phyloP scores from a whole-genome alignment of 2,329 filamentous ascomycete species.

The Ambrosiella xylebori region DNA sequence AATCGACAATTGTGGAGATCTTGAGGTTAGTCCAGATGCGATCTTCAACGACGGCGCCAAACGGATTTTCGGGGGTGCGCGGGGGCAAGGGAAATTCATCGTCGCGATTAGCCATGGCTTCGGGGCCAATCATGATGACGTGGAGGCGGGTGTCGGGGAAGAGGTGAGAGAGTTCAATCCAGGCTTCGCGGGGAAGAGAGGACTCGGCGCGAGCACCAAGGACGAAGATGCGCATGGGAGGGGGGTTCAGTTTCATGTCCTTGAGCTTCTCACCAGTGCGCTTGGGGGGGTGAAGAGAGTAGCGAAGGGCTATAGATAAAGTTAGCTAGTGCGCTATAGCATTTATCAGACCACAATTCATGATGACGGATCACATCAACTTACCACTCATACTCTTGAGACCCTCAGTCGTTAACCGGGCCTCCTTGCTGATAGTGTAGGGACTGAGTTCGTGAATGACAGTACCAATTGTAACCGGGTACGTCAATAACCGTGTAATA shows the following conservation, averaged over 20 bases:
- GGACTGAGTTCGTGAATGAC: slow-evolving; percentile 88
- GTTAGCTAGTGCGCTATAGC: slow-evolving; percentile 4
- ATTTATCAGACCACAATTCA: not conserved
- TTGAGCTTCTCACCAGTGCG: slow-evolving; percentile 55
- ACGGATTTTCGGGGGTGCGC: slow-evolving; percentile 73
- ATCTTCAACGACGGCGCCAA: slow-evolving; percentile 86
- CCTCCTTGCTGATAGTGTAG: slow-evolving; percentile 60
- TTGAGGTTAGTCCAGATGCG: slow-evolving; percentile 79
- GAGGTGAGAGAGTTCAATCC: slow-evolving; percentile 84
- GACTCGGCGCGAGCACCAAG: slow-evolving; percentile 94
- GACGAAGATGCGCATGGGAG: slow-evolving; percentile 80
- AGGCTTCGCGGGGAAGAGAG: slow-evolving; percentile 80
- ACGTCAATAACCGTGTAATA: slow-evolving; percentile 81
- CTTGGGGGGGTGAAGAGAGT: slow-evolving; percentile 77
- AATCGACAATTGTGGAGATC: slow-evolving; percentile 93
- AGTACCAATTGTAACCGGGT: slow-evolving; percentile 81
- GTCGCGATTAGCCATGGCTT: slow-evolving; percentile 89
- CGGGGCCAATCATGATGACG: slow-evolving; percentile 84
- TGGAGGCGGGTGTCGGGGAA: slow-evolving; percentile 89
- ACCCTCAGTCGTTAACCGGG: slow-evolving; percentile 69
- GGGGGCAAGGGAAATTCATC: slow-evolving; percentile 80
- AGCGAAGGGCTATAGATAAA: slow-evolving; percentile 53
- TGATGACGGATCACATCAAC: slow-evolving; percentile 18
- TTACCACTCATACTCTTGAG: slow-evolving; percentile 84
- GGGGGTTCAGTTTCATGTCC: slow-evolving; percentile 66